A percentile compares a stretch with the other conserved stretches of the same genome.
Conservation (phyloP, 768 basidiomycete species). For the Gautieria morchelliformis region DNA sequence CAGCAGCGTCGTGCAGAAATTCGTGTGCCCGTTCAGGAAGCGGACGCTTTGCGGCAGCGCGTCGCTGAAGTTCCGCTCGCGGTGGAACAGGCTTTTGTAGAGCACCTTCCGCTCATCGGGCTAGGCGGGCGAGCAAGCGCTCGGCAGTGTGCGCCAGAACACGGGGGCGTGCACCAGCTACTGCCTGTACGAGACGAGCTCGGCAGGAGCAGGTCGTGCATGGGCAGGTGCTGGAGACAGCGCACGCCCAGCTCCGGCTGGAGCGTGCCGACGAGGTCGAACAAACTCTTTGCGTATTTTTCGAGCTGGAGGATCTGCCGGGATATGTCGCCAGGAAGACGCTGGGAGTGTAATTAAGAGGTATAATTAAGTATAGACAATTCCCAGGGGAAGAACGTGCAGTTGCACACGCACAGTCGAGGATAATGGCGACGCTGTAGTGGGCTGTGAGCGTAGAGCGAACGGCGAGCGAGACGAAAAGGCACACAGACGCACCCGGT, state of each 20-base stretch:
- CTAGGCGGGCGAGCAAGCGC: constrained; percentile 58
- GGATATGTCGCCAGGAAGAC: constrained; percentile 74
- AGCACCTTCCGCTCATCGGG: constrained; percentile 60
- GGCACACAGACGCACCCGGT: no score
- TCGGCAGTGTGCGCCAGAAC: constrained; percentile 70
- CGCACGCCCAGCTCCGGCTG: constrained; percentile 55
- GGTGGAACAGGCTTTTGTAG: constrained; percentile 74
- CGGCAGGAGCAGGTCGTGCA: constrained; percentile 45
- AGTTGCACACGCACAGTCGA: no score
- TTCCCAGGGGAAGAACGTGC: no score
- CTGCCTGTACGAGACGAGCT: constrained; percentile 34
- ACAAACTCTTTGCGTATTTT: constrained; percentile 74
- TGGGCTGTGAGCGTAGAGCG: no score
- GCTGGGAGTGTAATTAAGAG: no score
- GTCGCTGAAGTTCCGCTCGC: constrained; percentile 74
- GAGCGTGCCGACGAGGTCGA: constrained; percentile 70
- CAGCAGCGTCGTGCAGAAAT: no score
- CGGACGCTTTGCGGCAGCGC: constrained; percentile 67
- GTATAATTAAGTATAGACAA: no score
- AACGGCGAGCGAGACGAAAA: no score
- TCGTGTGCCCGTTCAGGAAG: no score
- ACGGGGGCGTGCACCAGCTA: constrained; percentile 48
- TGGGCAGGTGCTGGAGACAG: constrained; percentile 48
- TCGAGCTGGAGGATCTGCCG: constrained; percentile 77
- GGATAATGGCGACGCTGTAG: no score